phyloP scores from a whole-genome alignment of 306 rosid species.

The Chamaecrista fasciculata region DNA sequence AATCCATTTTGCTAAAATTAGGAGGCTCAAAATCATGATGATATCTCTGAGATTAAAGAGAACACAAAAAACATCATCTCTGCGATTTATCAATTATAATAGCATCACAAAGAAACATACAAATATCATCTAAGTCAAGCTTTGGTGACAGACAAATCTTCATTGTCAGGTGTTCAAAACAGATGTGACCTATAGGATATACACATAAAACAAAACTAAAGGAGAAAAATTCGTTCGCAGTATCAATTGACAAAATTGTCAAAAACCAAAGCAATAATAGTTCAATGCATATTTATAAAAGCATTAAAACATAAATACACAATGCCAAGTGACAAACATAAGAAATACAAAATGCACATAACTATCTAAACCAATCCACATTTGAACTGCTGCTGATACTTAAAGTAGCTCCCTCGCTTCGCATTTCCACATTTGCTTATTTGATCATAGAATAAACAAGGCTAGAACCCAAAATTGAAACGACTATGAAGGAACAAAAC shows the following conservation, averaged over 20 bases:
- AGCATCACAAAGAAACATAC: not conserved
- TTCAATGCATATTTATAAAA: not conserved
- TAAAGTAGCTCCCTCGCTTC: not conserved
- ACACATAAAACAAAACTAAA: not conserved
- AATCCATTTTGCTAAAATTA: conserved; percentile 8
- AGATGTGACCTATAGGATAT: not conserved
- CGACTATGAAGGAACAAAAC: not conserved
- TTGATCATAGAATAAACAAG: not conserved
- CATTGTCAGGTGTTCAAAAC: not conserved
- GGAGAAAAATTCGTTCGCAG: not conserved
- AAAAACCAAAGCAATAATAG: not conserved
- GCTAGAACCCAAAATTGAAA: not conserved
- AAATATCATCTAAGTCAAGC: not conserved
- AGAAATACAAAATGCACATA: not conserved
- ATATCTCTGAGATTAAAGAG: not conserved
- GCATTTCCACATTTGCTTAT: conserved; percentile 1
- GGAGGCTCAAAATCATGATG: not conserved
- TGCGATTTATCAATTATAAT: not conserved
- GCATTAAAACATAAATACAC: not conserved
- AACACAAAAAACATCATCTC: not conserved
- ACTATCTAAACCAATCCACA: not conserved
- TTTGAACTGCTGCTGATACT: not conserved
- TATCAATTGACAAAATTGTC: not conserved
- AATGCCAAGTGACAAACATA: not conserved
- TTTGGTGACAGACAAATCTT: not conserved